Percentiles rank a stretch among this genome's conserved stretches.
phyloP scores from a whole-genome alignment of 805 yeast species.

The Wickerhamiella dianesei region DNA sequence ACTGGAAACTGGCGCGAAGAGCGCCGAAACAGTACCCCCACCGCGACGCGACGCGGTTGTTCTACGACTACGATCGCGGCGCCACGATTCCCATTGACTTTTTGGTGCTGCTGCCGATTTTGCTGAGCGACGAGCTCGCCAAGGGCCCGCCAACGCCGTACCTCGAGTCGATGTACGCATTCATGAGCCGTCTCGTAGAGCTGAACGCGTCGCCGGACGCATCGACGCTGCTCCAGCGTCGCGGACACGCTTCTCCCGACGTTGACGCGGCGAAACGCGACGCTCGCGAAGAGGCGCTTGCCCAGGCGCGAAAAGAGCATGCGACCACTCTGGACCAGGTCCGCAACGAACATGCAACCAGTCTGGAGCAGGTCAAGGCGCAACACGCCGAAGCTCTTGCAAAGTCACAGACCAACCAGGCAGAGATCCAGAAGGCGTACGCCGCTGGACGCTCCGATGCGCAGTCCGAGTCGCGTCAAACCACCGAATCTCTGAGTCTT shows the following conservation, averaged over 20 bases:
- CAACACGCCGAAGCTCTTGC: too few relatives aligned
- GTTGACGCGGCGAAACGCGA: neutral
- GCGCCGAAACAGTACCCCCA: constrained; percentile 19
- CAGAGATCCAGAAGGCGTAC: neutral
- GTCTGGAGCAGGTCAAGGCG: neutral
- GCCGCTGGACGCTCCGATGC: neutral
- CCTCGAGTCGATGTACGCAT: constrained; percentile 71
- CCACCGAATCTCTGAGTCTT: neutral
- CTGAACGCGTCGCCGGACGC: constrained; percentile 5
- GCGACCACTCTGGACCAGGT: neutral
- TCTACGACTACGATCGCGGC: constrained; percentile 50
- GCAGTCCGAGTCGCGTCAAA: neutral
- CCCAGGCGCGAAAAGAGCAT: neutral
- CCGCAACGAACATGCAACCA: neutral
- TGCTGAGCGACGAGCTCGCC: constrained; percentile 70
- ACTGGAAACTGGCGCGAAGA: constrained; percentile 12
- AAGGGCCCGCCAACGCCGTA: constrained; percentile 72
- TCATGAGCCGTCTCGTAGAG: constrained; percentile 26
- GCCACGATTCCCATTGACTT: constrained; percentile 57
- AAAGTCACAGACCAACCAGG: neutral
- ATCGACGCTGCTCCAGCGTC: constrained; percentile 8
- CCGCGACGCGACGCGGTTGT: constrained; percentile 42
- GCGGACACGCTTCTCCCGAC: neutral
- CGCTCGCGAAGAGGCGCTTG: neutral
- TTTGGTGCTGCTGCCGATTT: constrained; percentile 68